Evolutionary conservation across 352 stramenopile species (phyloP), one percentile per base, ranked within the genome.

Genomic region (Globisporangium emineosum): DNA sequence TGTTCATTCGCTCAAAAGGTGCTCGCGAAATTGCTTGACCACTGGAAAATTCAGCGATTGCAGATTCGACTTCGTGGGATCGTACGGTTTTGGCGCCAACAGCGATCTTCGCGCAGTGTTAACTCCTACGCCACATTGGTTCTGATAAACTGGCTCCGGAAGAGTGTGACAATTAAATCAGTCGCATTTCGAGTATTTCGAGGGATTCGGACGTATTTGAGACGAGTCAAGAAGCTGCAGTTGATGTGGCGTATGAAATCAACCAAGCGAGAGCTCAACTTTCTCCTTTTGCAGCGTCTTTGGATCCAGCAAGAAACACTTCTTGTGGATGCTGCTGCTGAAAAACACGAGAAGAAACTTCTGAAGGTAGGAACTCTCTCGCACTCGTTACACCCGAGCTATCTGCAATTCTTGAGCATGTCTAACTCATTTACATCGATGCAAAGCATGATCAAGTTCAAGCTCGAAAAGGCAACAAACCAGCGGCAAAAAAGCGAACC

Each of bases 101-200:
- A 88, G 37, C 72, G 78, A 21, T 71, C 62, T 12, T 57, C 70
- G 7, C 77, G 75, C 13, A 68, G 42, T 10, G 65, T 33, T 4
- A 83, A 84, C 53, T 66, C 60, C 0, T 50, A 73, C 6, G 71
- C 76, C 47, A 77, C 71, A 1, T 25, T 66, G n/a, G 43, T 90
- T 45, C 54, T 90, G 2, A 76, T 88, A 23, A 67, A 83, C 32
- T 90, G 80, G 80, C 68, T 90, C 15, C 77, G 86, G 60, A 88
- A 86, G 63, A 86, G 75, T 57, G 77, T 90, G 1, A 67, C 71
- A 27, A 73, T 90, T 4, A 83, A 78, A 55, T 79, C 67, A 51
- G 73, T 88, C 5, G 65, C 73, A 21, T 85, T 88, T 49, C 78
- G 78, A 15, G 73, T 87, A 2, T 88, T 90, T 55, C 74, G 67